These are phyloP conservation scores for Thermothelomyces thermophilus DNA, from an alignment of 2,329 filamentous ascomycete species.

Conservation along the genomic window DNA sequence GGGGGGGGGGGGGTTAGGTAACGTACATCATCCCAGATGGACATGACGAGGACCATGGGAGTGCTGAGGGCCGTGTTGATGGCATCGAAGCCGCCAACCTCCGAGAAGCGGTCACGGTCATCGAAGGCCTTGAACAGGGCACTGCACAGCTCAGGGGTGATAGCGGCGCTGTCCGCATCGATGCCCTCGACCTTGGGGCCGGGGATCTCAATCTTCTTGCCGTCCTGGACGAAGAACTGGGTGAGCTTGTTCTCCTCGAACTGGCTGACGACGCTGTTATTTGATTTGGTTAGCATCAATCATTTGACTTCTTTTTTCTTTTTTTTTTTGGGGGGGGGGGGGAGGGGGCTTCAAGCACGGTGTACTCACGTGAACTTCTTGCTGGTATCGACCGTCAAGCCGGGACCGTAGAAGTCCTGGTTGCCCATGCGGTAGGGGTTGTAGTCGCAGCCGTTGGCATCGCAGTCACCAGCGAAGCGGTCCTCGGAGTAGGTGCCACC, in stretches of 20 bases:
- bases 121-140: conserved; percentile 51
- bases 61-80: conserved; percentile 43
- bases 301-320: background rate
- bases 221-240: conserved; percentile 60
- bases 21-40: conserved; percentile 58
- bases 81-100: conserved; percentile 42
- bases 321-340: background rate
- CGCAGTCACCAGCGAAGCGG: conserved; percentile 58
- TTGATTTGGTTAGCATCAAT: background rate
- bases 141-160: conserved; percentile 53
- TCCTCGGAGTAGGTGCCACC: conserved; percentile 46
- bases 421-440: conserved; percentile 62
- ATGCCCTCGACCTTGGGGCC: conserved; percentile 46
- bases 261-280: conserved; percentile 52
- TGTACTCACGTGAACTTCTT: conserved; percentile 45
- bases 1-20: too few relatives aligned
- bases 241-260: conserved; percentile 53
- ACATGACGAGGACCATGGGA: conserved; percentile 45
- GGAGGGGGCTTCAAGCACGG: background rate
- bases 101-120: conserved; percentile 44
- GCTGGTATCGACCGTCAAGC: conserved; percentile 52
- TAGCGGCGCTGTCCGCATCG: conserved; percentile 34
- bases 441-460: conserved; percentile 65
- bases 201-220: conserved; percentile 34
- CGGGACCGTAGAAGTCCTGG: conserved; percentile 54